phyloP scores from a whole-genome alignment of 2,329 filamentous ascomycete species.

The Penicillium sp. region DNA sequence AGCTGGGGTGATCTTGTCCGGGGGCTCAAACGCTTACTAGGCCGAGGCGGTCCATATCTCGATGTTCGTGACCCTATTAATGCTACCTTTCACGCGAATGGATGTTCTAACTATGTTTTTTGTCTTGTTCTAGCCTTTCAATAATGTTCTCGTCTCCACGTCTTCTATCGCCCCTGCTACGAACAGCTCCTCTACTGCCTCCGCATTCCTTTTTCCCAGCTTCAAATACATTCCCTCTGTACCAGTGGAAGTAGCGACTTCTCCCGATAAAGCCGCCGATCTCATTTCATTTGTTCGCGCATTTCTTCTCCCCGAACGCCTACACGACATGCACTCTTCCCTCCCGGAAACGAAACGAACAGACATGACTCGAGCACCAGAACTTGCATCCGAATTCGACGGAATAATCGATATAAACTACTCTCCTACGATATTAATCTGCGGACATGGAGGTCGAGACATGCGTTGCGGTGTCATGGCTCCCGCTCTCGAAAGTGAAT shows the following conservation, averaged over 20 bases:
- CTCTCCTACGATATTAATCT: constrained; percentile 70
- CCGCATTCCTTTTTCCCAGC: constrained; percentile 77
- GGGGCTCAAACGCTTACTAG: constrained; percentile 70
- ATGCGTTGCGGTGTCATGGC: constrained; percentile 80
- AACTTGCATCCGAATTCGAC: constrained; percentile 55
- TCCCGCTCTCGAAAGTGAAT: constrained; percentile 72
- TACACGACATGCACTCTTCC: constrained; percentile 38
- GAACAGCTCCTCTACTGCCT: constrained; percentile 41
- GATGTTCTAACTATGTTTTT: constrained; percentile 2
- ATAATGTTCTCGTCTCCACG: constrained; percentile 77
- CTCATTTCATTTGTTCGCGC: constrained; percentile 51
- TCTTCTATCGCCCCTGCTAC: constrained; percentile 69
- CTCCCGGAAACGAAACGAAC: constrained; percentile 33
- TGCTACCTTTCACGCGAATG: not conserved
- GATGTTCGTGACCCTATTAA: constrained; percentile 55
- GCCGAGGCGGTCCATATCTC: constrained; percentile 66
- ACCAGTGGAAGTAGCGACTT: constrained; percentile 62
- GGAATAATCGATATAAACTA: constrained; percentile 68
- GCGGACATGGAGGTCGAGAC: constrained; percentile 84
- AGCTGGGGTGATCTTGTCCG: constrained; percentile 58
- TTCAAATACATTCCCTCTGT: constrained; percentile 80
- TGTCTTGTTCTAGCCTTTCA: constrained; percentile 69
- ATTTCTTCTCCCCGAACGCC: constrained; percentile 43
- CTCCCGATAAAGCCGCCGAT: constrained; percentile 16
- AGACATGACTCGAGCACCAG: constrained; percentile 53